Evolutionary conservation across 2,329 filamentous ascomycete species (phyloP), one percentile per base, ranked within the genome.

Genomic region (Alternaria sp.): DNA sequence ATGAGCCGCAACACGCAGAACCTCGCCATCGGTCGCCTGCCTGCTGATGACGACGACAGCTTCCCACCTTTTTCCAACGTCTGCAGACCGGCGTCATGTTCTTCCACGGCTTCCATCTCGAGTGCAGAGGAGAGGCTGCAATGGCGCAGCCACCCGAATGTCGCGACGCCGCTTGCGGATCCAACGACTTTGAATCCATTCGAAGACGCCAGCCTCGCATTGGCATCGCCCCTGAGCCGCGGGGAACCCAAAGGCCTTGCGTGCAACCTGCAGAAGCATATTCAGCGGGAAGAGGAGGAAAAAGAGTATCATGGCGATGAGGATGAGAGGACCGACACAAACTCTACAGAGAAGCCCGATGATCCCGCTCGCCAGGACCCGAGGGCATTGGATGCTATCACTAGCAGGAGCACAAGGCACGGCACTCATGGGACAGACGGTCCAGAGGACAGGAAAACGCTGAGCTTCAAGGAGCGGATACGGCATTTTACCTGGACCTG

Each of bases 401-500:
- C 36, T 6, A 59, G 45, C 13, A 59, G 42, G 17, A 59, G 45
- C 3, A 58, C 56, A 9, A 45, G 11, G 28, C 56, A 34, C 8
- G 55, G 51, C 44, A 39, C 8, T 9, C 52, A 7, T 13, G 42
- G 28, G 21, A 6, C 14, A 13, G 46, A 56, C 7, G 46, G 41
- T 9, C 46, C 45, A 6, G 56, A 59, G 34, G 55, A 56, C 21
- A 28, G 55, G 49, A 58, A 40, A 34, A 51, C 31, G 37, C 28
- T 74, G 39, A 59, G 61, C 33, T 86, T 83, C 78, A 82, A 79
- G 61, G 79, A 86, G 63, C 78, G 86, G n/a, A 82, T 88, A 42
- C 77, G 83, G 50, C 86, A 88, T 76, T 84, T 87, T 63, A 88
- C 86, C 1, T 94, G 91, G 91, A 92, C 90, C 0, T 94, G 88